Evolutionary conservation across 768 basidiomycete species (phyloP).

Genomic region (Mycena alexandri): DNA sequence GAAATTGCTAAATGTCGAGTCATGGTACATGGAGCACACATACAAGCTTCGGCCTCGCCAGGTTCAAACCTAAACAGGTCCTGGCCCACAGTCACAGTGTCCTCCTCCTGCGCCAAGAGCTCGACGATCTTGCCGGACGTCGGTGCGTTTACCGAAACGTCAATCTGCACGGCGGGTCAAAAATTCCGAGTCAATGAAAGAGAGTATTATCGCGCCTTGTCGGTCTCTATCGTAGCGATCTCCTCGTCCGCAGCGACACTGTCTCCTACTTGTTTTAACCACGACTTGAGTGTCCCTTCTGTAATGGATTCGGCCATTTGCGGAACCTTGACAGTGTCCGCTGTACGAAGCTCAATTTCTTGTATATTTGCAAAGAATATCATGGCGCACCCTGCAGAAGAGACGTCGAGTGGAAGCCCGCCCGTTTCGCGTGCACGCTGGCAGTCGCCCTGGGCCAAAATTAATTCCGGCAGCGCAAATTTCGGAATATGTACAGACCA

Average conservation of each 20-base stretch:
- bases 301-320: constrained; percentile 99
- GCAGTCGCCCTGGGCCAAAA: constrained; percentile 57
- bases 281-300: constrained; percentile 95
- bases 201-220: constrained; percentile 76
- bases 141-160: constrained; percentile 96
- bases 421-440: constrained; percentile 60
- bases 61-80: constrained; percentile 93
- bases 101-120: constrained; percentile 90
- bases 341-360: constrained; percentile 49
- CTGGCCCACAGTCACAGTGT: constrained; percentile 94
- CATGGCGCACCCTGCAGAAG: constrained; percentile 72
- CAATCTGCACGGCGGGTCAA: constrained; percentile 71
- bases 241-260: constrained; percentile 93
- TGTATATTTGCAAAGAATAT: background rate
- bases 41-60: constrained; percentile 72
- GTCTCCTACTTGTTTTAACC: constrained; percentile 95
- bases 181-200: background rate
- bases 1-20: constrained; percentile 1
- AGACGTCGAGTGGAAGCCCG: constrained; percentile 78
- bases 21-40: constrained; percentile 38
- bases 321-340: constrained; percentile 93
- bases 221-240: constrained; percentile 97
- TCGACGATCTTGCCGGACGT: constrained; percentile 89
- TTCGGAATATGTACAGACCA: constrained; percentile 54
- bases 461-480: constrained; percentile 18